These are phyloP conservation scores for Pythium pectinolyticum DNA, from an alignment of 352 stramenopile species.

Conservation along the genomic window DNA sequence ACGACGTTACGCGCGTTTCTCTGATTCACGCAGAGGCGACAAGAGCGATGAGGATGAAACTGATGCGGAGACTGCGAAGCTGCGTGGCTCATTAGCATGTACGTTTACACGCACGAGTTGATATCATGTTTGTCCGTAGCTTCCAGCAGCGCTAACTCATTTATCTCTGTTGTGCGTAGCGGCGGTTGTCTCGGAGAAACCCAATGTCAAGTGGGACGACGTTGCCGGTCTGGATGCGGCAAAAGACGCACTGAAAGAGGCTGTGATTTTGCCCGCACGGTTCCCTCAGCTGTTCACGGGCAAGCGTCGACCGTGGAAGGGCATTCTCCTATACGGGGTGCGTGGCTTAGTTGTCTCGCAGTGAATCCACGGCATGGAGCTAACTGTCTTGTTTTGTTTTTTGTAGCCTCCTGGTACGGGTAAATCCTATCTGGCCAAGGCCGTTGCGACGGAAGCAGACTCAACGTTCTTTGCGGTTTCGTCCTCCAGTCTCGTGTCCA, in stretches of 20 bases:
- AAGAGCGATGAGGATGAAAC: slow-evolving; percentile 90
- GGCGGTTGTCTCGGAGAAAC: slow-evolving; percentile 86
- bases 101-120: too few species aligned
- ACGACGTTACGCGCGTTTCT: neutral
- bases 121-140: neutral
- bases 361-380: neutral
- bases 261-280: slow-evolving; percentile 94
- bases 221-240: slow-evolving; percentile 96
- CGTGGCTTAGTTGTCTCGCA: slow-evolving; percentile 26
- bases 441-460: slow-evolving; percentile 98
- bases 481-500: slow-evolving; percentile 97
- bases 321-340: slow-evolving; percentile 98
- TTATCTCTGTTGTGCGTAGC: slow-evolving; percentile 37
- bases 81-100: slow-evolving; percentile 92
- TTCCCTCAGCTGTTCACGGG: slow-evolving; percentile 98
- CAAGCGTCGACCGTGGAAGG: slow-evolving; percentile 91
- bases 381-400: slow-evolving; percentile 3
- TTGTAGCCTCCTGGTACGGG: slow-evolving; percentile 82
- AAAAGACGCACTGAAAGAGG: slow-evolving; percentile 98
- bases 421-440: slow-evolving; percentile 97
- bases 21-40: slow-evolving; percentile 43
- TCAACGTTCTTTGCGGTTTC: slow-evolving; percentile 98
- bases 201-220: slow-evolving; percentile 97
- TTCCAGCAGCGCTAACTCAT: neutral
- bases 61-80: slow-evolving; percentile 94